Conservation (phyloP, 2,329 filamentous ascomycete species). For the Drechslerella coelobrocha region DNA sequence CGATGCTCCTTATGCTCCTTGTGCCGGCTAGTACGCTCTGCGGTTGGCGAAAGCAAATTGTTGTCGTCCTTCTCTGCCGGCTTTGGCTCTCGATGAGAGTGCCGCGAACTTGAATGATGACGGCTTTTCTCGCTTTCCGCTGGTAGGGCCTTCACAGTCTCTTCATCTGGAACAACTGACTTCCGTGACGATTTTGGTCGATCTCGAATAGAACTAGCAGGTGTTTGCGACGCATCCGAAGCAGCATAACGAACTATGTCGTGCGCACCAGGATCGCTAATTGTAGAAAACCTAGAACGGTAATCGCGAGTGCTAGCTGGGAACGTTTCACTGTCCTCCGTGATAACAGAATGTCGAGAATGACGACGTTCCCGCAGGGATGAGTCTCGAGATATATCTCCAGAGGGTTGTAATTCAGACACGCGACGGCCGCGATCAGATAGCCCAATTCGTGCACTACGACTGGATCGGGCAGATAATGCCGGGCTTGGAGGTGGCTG, state of each 20-base stretch:
- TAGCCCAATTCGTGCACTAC: conserved; percentile 27
- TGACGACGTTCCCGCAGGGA: conserved; percentile 43
- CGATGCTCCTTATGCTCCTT: conserved; percentile 35
- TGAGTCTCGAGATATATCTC: conserved; percentile 37
- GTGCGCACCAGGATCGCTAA: conserved; percentile 31
- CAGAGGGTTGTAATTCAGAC: conserved; percentile 36
- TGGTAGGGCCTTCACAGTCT: conserved; percentile 9
- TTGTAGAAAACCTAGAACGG: conserved; percentile 32
- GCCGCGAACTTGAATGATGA: conserved; percentile 35
- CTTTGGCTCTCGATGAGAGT: conserved; percentile 32
- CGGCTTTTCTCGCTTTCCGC: conserved; percentile 24
- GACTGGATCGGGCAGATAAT: conserved; percentile 28
- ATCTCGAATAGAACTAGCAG: conserved; percentile 36
- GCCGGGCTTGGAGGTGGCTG: conserved; percentile 32
- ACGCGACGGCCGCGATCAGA: conserved; percentile 31
- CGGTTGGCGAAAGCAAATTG: conserved; percentile 29
- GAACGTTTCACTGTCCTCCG: conserved; percentile 35
- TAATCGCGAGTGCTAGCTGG: conserved; percentile 21
- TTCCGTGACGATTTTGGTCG: conserved; percentile 41
- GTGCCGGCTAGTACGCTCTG: conserved; percentile 32
- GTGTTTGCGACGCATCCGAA: conserved; percentile 41
- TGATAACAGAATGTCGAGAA: conserved; percentile 39
- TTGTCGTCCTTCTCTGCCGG: conserved; percentile 8
- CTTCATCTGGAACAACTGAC: conserved; percentile 32
- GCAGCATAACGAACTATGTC: conserved; percentile 45